These are phyloP conservation scores for Sporothrix sp. DNA, from an alignment of 2,329 filamentous ascomycete genomes.

Conservation along the genomic window DNA sequence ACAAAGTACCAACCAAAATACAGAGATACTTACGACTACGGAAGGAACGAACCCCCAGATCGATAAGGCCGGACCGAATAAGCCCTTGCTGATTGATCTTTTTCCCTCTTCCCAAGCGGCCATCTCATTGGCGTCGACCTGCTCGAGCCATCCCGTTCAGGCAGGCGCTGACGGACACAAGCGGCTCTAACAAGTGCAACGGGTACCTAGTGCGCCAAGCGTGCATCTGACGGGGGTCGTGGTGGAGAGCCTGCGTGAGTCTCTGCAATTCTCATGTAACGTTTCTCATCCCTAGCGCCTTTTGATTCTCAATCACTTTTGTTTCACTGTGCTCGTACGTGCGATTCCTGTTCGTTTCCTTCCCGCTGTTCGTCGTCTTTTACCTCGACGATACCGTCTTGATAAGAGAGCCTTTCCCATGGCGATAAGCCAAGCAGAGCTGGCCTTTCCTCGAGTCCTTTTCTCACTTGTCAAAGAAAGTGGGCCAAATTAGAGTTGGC, in stretches of 20 bases:
- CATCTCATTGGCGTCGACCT: background rate
- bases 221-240: slow-evolving; percentile 3
- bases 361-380: background rate
- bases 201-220: slow-evolving; percentile 1
- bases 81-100: too few relatives aligned
- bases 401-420: too few relatives aligned
- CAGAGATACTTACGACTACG: background rate
- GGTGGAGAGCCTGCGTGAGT: background rate
- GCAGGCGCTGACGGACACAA: slow-evolving; percentile 8
- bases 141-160: slow-evolving; percentile 4
- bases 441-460: too few relatives aligned
- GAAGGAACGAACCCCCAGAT: slow-evolving; percentile 8
- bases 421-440: too few relatives aligned
- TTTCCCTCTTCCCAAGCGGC: too few relatives aligned
- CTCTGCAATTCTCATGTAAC: slow-evolving; percentile 15
- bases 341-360: background rate
- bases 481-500: background rate
- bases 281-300: too few relatives aligned
- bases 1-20: background rate
- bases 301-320: background rate
- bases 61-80: slow-evolving; percentile 17
- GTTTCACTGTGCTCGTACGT: background rate
- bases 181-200: slow-evolving; percentile 3
- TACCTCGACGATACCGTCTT: background rate
- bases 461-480: background rate